Conservation (phyloP, 2,329 filamentous ascomycete genomes). For the Calonectria hongkongensis region DNA sequence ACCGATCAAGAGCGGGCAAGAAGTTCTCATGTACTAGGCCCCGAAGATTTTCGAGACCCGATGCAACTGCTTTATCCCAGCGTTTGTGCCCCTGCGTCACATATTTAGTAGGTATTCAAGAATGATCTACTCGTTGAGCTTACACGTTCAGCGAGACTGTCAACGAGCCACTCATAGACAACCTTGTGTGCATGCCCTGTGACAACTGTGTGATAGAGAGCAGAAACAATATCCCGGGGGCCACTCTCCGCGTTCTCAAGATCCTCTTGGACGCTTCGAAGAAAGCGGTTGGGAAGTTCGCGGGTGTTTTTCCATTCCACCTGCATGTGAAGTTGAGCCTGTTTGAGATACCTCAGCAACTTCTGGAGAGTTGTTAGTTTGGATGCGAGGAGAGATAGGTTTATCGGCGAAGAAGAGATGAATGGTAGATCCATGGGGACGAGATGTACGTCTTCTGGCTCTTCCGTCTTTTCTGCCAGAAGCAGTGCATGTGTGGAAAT, state of each 20-base stretch:
- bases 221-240: conserved; percentile 79
- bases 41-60: conserved; percentile 85
- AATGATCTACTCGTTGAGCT: conserved; percentile 51
- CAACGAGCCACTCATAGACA: conserved; percentile 91
- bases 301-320: conserved; percentile 89
- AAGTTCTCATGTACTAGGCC: conserved; percentile 90
- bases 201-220: conserved; percentile 88
- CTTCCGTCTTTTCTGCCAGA: conserved; percentile 63
- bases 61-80: conserved; percentile 91
- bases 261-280: conserved; percentile 85
- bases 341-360: conserved; percentile 87
- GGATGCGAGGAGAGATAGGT: conserved; percentile 88
- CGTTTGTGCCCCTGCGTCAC: conserved; percentile 85
- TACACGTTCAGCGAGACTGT: conserved; percentile 87
- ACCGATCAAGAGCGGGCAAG: conserved; percentile 89
- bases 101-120: conserved; percentile 44
- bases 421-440: conserved; percentile 90
- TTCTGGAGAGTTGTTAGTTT: conserved; percentile 93
- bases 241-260: conserved; percentile 77
- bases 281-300: conserved; percentile 86
- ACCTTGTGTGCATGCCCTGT: conserved; percentile 86
- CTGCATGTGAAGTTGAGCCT: conserved; percentile 86
- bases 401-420: conserved; percentile 84
- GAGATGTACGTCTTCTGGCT: conserved; percentile 67
- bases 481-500: conserved; percentile 86